Evolutionary conservation across 1,284 basidiomycete genomes (phyloP), one percentile per base, ranked within the genome.

Genomic region (Calocybe gambosa): DNA sequence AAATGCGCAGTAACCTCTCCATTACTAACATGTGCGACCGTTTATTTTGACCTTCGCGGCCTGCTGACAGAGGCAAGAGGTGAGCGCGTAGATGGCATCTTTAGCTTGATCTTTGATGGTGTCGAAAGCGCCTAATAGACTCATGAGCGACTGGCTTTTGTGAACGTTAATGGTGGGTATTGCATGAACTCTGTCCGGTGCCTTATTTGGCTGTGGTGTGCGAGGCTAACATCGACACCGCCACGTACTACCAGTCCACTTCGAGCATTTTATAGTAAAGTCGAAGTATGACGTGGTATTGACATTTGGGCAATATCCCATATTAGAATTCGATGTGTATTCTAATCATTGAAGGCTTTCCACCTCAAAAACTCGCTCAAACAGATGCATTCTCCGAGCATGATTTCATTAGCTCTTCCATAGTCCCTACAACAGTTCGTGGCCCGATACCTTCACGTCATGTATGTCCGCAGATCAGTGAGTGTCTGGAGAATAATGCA

Each of bases 11-110:
- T 8, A 16, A 15, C 31, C 13, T 34, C n/a, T 34, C 15, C n/a
- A 34, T 15, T 23, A 47, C 81, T 71, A 53, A 89, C 87, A 96
- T 41, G 85, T 89, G 58, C 93, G 77, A 21, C 93, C 93, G 58
- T 95, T 95, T 55, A 97, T 93, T 69, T 95, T 94, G 52, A 95
- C 76, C 50, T 84, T 91, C 20, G 86, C 81, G 34, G 85, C 80
- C 61, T 82, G 85, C 59, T 83, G 80, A 67, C 85, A 90, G 42
- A 90, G 64, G 62, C 87, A 89, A 9, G 85, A 85, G 0, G 88
- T 82, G 25, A 92, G 66, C 9, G 85, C 85, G 70, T 78, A 86
- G 16, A 91, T 62, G 1, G 85, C 85, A 60, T 92, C 89, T 58
- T 88, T 89, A 19, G 79, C 78, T 53, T 83, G 81, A 57, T 84